Base-by-base conservation (phyloP, 164 flowering plant genomes). In the Buxus sempervirens region DNA sequence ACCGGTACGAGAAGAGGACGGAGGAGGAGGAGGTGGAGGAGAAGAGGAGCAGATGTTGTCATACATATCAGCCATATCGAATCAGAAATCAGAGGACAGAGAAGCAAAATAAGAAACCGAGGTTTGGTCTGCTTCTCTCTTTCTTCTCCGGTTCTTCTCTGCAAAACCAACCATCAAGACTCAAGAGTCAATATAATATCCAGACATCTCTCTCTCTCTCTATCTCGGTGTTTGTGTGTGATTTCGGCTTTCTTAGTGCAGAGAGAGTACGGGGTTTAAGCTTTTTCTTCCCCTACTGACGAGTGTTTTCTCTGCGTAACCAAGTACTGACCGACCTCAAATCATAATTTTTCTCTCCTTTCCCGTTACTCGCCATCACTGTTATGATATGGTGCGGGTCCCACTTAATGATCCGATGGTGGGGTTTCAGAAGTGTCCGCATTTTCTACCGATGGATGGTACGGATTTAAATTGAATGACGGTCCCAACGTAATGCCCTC, bases 1-100 rank as follows among this genome's bases (percentile, higher is more conserved):
- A 36, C 48, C 26, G 14, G 59, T 0, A 38, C 66, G 18, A 41
- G 54, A 22, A 19, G 63, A 54, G 58, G 36, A 53, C 70, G 1
- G 80, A 20, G 24, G 75, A 54, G 21, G 76, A 48, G 38, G 38
- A n/a, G n/a, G n/a, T n/a, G 67, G 69, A 21, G 81, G 24, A 16
- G 70, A 49, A 5, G 80, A 73, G 55, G 55, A 57, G 54, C 72
- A 54, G 48, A 48, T 57, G 5, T 72, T 42, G 60, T 80, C 78
- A 78, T 80, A 78, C 83, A 77, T 80, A 73, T 86, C 81, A 64
- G 81, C 83, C 84, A 80, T 78, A 26, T n/a, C 9, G 20, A 36
- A 49, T 19, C 70, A 54, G 67, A 62, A 23, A 58, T 5, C 49
- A 21, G 42, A 5, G 6, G 25, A 26, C 5, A 64, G 58, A 15